Conservation (phyloP, 805 yeast genomes). For the Barnettozyma pratensis region DNA sequence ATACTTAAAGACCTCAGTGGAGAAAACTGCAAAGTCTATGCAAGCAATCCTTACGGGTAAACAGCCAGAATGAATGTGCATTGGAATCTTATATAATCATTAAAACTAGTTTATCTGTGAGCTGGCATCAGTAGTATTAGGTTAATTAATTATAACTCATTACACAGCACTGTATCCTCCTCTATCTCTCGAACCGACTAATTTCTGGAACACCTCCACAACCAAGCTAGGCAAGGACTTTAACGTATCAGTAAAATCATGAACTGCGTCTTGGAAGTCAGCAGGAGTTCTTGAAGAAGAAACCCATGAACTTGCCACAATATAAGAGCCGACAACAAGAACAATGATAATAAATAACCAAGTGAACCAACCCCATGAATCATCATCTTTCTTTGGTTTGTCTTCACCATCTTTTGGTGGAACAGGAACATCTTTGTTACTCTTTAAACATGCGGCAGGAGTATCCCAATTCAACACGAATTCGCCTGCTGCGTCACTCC, state of each 20-base stretch:
- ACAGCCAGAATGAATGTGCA: conserved; percentile 1
- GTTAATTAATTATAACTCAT: neutral
- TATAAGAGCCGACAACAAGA: conserved; percentile 63
- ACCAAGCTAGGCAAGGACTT: conserved; percentile 60
- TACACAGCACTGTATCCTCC: conserved; percentile 91
- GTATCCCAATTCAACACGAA: conserved; percentile 32
- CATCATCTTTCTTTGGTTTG: conserved; percentile 26
- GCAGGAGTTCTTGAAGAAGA: conserved; percentile 62
- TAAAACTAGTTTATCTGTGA: neutral
- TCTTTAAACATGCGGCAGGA: conserved; percentile 39
- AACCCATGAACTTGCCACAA: conserved; percentile 71
- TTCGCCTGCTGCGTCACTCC: conserved; percentile 15
- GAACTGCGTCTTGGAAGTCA: conserved; percentile 67
- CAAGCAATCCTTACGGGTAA: conserved; percentile 32
- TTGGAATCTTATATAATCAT: neutral
- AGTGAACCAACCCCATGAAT: conserved; percentile 74
- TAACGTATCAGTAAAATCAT: conserved; percentile 66
- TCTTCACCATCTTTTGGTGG: conserved; percentile 16
- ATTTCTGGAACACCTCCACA: conserved; percentile 60
- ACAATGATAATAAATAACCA: conserved; percentile 76
- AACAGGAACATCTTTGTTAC: conserved; percentile 21
- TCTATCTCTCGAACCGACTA: conserved; percentile 56
- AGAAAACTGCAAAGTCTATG: conserved; percentile 65
- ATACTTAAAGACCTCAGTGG: conserved; percentile 72
- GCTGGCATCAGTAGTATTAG: neutral